Base-by-base conservation (phyloP, 768 basidiomycete genomes). In the Agrocybe pediades region DNA sequence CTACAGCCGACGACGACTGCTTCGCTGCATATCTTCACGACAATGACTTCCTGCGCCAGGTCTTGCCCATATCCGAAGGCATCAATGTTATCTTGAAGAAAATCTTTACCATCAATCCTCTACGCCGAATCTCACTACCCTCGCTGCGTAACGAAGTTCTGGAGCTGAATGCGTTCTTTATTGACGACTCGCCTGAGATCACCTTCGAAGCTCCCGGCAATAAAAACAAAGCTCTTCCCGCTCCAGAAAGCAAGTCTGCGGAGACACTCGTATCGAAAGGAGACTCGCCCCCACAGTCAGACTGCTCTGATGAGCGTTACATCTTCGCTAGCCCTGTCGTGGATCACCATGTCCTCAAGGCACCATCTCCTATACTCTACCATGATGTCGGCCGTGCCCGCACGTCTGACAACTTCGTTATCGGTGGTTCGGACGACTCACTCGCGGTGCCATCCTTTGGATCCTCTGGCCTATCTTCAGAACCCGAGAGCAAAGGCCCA, bases 11-110 rank as follows among this genome's bases (percentile, higher is more conserved):
- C 24, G 90, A 94, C 71, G 80, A 82, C 46, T 85, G 82, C 53
- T 94, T 87, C 73, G 64, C 74, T 8, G 79, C 82, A 13, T 94
- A 77, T 73, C 67, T 88, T 54, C 71, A 78, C 56, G 75, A 92
- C 63, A 75, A 72, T 41, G 71, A 88, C 61, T 87, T 84, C 64
- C 79, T 94, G 33, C 78, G 78, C 43, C 69, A 78, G 17, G 82
- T 85, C 55, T 78, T 94, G 17, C 91, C 90, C 24, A 88, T 95
- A 62, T 92, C 91, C 9, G 59, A 70, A 39, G 80, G 77, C 11
- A 80, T 83, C 60, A 86, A 90, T 68, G 62, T 65, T 0, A 79
- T 94, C 61, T 75, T 95, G 62, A 85, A 85, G 63, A 77, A 77
- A 51, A 83, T 92, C 55, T 93, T 95, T 72, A 69, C 75, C n/a